phyloP scores from a whole-genome alignment of 306 rosid genomes.

The Prunus padus region DNA sequence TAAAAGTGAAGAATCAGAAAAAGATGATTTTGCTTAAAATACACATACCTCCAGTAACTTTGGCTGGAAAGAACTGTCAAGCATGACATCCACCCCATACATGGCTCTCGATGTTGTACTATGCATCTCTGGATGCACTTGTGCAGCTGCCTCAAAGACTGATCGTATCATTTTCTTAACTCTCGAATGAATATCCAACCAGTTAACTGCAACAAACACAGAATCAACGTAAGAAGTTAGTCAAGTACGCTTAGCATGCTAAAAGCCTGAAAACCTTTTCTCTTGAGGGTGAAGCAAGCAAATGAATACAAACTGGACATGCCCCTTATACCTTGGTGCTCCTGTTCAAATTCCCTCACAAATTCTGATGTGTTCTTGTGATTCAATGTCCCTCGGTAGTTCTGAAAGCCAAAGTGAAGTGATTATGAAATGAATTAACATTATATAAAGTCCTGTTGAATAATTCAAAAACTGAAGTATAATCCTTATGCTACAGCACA shows the following conservation, averaged over 20 bases:
- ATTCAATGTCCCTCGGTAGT: constrained; percentile 75
- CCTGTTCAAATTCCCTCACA: constrained; percentile 87
- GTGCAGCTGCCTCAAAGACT: constrained; percentile 81
- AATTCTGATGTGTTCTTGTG: constrained; percentile 66
- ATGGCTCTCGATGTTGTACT: constrained; percentile 78
- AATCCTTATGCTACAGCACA: not conserved
- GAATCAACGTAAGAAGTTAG: constrained; percentile 2
- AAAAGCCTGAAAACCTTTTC: constrained; percentile 10
- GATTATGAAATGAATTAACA: not conserved
- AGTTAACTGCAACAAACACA: constrained; percentile 56
- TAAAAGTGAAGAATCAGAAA: not conserved
- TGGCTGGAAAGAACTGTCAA: constrained; percentile 69
- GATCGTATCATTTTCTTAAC: constrained; percentile 67
- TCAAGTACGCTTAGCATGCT: not conserved
- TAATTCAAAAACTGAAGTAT: not conserved
- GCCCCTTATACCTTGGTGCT: constrained; percentile 67
- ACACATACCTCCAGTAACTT: constrained; percentile 87
- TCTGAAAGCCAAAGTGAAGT: constrained; percentile 45
- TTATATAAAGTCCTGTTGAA: not conserved
- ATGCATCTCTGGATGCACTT: constrained; percentile 87
- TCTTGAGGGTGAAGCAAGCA: constrained; percentile 5
- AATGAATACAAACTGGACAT: constrained; percentile 2
- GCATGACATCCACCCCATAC: constrained; percentile 93
- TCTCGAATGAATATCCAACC: constrained; percentile 76
- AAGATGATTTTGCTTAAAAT: not conserved